phyloP scores from a whole-genome alignment of 176 grass and related monocot species.

The Hordeum marinum region DNA sequence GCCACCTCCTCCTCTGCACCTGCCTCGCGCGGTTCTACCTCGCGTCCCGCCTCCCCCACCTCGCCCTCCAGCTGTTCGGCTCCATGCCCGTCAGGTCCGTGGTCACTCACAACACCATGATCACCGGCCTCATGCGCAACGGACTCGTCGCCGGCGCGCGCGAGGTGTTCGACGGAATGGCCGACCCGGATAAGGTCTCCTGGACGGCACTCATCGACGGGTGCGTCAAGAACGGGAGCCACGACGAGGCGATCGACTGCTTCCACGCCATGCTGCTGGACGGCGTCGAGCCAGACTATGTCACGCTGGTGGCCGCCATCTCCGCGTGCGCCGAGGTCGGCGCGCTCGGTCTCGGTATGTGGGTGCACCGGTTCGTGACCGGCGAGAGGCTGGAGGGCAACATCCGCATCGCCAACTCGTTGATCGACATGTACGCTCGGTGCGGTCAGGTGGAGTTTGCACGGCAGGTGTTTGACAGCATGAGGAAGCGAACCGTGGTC shows the following conservation, averaged over 20 bases:
- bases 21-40: conserved; percentile 61
- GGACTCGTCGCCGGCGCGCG: conserved; percentile 34
- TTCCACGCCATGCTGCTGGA: conserved; percentile 48
- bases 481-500: conserved; percentile 46
- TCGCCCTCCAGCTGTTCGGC: conserved; percentile 51
- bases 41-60: conserved; percentile 35
- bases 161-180: conserved; percentile 54
- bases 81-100: conserved; percentile 40
- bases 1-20: conserved; percentile 61
- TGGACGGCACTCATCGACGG: conserved; percentile 69
- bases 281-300: conserved; percentile 41
- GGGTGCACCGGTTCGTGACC: conserved; percentile 48
- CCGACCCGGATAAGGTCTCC: conserved; percentile 48
- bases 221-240: conserved; percentile 50
- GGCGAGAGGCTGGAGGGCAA: conserved; percentile 20
- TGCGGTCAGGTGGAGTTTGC: conserved; percentile 54
- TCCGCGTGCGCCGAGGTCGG: conserved; percentile 51
- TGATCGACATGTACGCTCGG: conserved; percentile 70
- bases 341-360: conserved; percentile 50
- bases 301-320: conserved; percentile 45
- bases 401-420: conserved; percentile 46
- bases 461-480: conserved; percentile 45
- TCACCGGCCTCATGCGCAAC: conserved; percentile 53
- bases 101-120: conserved; percentile 63
- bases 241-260: conserved; percentile 49